A percentile compares a stretch with the other conserved stretches of the same genome.
Evolutionary conservation across 75 land plant species (phyloP).

Genomic region (Cryptomeria japonica): DNA sequence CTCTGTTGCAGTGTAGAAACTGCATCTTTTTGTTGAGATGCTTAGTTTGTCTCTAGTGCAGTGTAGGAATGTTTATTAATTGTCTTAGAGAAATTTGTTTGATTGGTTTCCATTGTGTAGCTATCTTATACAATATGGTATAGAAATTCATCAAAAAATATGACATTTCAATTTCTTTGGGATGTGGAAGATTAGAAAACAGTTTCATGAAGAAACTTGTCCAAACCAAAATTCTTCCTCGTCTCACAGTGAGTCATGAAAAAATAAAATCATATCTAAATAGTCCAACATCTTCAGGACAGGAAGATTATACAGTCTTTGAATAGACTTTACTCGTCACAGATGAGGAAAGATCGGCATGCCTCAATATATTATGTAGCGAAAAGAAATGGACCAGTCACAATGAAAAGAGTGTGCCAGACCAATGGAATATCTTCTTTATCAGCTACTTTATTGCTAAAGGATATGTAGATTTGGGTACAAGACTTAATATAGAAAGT

Average conservation of each 20-base stretch:
- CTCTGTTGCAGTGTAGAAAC: background rate
- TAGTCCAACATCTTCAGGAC: slow-evolving; percentile 27
- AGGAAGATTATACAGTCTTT: slow-evolving; percentile 37
- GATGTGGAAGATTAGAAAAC: too few species aligned
- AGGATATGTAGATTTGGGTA: slow-evolving; percentile 22
- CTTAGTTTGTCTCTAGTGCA: background rate
- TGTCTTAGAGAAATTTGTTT: too few species aligned
- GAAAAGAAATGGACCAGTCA: slow-evolving; percentile 23
- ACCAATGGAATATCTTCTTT: slow-evolving; percentile 83
- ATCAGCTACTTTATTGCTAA: slow-evolving; percentile 43
- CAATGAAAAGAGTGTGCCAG: slow-evolving; percentile 59
- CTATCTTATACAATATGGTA: background rate
- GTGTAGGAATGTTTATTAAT: background rate
- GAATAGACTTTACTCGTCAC: slow-evolving; percentile 66
- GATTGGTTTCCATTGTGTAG: background rate
- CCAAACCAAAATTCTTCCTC: slow-evolving; percentile 43
- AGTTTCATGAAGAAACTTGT: slow-evolving; percentile 29
- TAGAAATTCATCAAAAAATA: background rate
- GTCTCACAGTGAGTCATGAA: slow-evolving; percentile 31
- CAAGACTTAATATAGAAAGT: background rate
- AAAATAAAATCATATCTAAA: slow-evolving; percentile 29
- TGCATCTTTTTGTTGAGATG: background rate
- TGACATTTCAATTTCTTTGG: too few species aligned
- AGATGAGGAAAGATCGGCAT: slow-evolving; percentile 72
- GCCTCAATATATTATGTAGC: slow-evolving; percentile 52